Evolutionary conservation across 176 grass and related monocot species (phyloP).

Genomic region (Panicum miliaceum): DNA sequence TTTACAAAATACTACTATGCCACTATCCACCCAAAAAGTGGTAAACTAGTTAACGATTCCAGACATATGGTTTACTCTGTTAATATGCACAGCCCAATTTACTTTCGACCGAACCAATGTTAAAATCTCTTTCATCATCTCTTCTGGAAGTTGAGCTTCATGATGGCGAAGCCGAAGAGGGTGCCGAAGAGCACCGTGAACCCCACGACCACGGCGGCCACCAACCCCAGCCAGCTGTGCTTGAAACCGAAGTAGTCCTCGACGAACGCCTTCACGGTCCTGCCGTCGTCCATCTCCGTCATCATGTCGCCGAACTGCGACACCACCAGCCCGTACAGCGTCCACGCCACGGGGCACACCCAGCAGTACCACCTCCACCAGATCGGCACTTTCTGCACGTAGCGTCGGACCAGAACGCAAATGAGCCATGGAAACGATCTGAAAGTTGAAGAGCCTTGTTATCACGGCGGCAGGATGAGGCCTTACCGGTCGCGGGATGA

Average conservation of each 20-base stretch:
- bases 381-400: constrained; percentile 64
- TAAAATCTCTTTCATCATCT: constrained; percentile 41
- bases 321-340: constrained; percentile 69
- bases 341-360: constrained; percentile 69
- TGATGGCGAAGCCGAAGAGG: constrained; percentile 74
- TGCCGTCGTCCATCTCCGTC: constrained; percentile 27
- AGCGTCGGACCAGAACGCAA: neutral
- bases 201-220: constrained; percentile 50
- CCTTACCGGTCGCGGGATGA: constrained; percentile 69
- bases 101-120: neutral
- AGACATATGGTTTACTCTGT: neutral
- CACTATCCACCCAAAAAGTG: neutral
- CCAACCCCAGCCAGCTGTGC: constrained; percentile 61
- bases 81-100: neutral
- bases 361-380: constrained; percentile 95
- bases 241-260: constrained; percentile 64
- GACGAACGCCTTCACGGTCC: constrained; percentile 42
- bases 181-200: constrained; percentile 64
- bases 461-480: neutral
- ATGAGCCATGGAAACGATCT: neutral
- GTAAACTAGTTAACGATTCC: neutral
- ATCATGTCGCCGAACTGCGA: constrained; percentile 71
- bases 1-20: neutral
- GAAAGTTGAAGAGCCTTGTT: neutral
- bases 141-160: constrained; percentile 88